Evolutionary conservation across 2,329 filamentous ascomycete genomes (phyloP), one percentile per base, ranked within the genome.

Genomic region (Chaetomium sp.): DNA sequence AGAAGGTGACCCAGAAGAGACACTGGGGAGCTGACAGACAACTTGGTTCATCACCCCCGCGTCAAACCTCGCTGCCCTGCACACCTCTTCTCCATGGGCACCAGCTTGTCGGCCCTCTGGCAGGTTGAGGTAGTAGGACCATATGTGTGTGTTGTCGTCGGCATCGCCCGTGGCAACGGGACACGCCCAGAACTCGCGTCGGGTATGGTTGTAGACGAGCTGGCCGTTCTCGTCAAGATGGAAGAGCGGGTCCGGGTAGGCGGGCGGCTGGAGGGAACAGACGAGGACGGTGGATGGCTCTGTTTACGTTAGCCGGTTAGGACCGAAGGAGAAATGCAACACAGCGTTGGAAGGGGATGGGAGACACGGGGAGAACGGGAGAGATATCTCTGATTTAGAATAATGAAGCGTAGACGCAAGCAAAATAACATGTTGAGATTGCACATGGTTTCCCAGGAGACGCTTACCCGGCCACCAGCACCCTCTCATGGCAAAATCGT

Each of bases 391-490:
- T n/a, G 34, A 35, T 12, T 12, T 14, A 3, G 5, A 35, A 37
- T 33, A 19, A 27, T 49, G 35, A 40, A 38, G 14, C 5, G 2
- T 33, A 7, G 4, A 37, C 12, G 14, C 1, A 47, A 42, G 19
- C 35, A 19, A 34, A 34, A 27, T 49, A 19, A 12, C 11, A 36
- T 54, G 27, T 32, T 4, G 40, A 49, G 33, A 32, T 27, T 7
- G n/a, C 19, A 44, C 7, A 32, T 27, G n/a, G 42, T 42, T 6
- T 7, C 40, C 2, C 19, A 27, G 19, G 19, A 27, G 19, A 14
- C 7, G 32, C 44, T 14, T 51, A 59, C 56, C 36, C 36, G 47
- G 53, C 52, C 56, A 59, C 56, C 56, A 59, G 36, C 56, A 56
- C 12, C 50, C 53, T 45, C 53, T 35, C 35, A 37, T 14, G 19